Evolutionary conservation across 208 protist genomes (phyloP).

Genomic region (Acanthamoeba quina): DNA sequence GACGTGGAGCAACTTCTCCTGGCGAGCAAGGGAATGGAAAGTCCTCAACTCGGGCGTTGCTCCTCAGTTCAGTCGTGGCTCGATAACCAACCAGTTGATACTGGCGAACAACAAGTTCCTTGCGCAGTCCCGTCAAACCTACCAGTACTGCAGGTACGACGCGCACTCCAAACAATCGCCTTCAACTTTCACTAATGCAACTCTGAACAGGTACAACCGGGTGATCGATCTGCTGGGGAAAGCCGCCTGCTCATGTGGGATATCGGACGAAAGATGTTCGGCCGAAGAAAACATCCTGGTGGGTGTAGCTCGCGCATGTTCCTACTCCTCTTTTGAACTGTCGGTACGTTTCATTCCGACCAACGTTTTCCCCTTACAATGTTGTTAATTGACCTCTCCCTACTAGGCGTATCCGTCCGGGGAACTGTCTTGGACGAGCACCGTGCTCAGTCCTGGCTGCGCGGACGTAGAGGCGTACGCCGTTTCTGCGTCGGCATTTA

Average conservation of each 20-base stretch:
- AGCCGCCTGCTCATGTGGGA: not conserved
- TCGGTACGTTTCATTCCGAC: too few species aligned
- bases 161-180: too few species aligned
- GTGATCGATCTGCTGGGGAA: not conserved
- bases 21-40: not conserved
- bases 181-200: too few species aligned
- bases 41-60: not conserved
- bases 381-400: too few species aligned
- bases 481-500: not conserved
- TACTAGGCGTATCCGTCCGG: not conserved
- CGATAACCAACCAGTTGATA: not conserved
- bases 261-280: not conserved
- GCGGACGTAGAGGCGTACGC: not conserved
- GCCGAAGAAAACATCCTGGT: not conserved
- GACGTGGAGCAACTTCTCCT: not conserved
- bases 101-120: not conserved
- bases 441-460: too few species aligned
- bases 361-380: too few species aligned
- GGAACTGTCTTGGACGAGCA: not conserved
- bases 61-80: not conserved
- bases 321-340: not conserved
- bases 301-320: not conserved
- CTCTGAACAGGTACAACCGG: not conserved
- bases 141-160: conserved; percentile 38
- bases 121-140: not conserved